Base-by-base conservation (phyloP, 805 yeast genomes). In the Yarrowia porcina region DNA sequence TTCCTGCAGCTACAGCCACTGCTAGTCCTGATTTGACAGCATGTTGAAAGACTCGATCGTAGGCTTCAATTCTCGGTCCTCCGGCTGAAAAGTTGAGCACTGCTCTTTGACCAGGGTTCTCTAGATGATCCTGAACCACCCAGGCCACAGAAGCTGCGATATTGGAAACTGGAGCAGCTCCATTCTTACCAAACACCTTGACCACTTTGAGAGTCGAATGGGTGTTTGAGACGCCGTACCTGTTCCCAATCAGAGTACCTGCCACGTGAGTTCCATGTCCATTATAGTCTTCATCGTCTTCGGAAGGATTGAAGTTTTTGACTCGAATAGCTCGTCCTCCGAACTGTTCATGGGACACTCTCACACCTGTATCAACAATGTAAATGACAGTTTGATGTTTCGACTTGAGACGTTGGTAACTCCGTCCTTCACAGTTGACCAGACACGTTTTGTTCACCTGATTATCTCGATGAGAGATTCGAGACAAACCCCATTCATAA, bases 401-500 rank as follows among this genome's bases (percentile, higher is more conserved):
- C 49, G 59, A 52, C 33, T 76, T 83, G 93, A 94, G 76, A 87
- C 87, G 28, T 98, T 97, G 61, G 33, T 52, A 52, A 23, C 12
- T 36, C 25, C 59, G 20, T 10, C 59, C 59, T 17, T 68, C 41
- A 68, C 73, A 56, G 21, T 21, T 5, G 2, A 6, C 47, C 74
- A 86, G 85, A 76, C 85, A 86, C 30, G 47, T 56, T 13, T 38
- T 12, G 77, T 86, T 87, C 39, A 56, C 13, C 28, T 39, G 80
- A 59, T 66, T 70, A 63, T 84, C 83, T 76, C 93, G 83, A 77
- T 90, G 96, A 23, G 96, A 88, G 65, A 91, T 84, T 79, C 97
- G 83, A 23, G 96, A 89, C 66, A 91, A 82, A 69, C 97, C 97
- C 97, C 97, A 91, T 45, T 56, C 38, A 12, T 28, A 39, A 0